Evolutionary conservation across 108 stramenopile genomes (phyloP), one percentile per base, ranked within the genome.

Genomic region (Pelagomonas calceolata): DNA sequence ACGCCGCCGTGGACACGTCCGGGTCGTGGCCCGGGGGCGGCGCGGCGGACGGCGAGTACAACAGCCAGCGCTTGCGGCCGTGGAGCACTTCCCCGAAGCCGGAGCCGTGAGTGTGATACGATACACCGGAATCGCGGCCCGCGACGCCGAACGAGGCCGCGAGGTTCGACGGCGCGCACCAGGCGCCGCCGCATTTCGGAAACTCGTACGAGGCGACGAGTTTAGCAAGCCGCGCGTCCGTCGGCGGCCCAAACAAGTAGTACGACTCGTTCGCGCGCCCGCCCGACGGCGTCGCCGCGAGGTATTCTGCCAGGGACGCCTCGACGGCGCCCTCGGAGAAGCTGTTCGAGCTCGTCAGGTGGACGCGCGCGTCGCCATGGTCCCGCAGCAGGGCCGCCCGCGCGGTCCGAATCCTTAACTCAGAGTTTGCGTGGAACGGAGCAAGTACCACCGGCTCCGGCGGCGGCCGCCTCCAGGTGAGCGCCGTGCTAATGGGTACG

Each of bases 1-100:
- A 73, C 26, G 0, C 9, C 34, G 0, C n/a, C 18, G 35, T 32
- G 5, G 72, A 14, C 32, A 4, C 29, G 33, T 63, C 64, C 5
- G 72, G 65, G 33, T 73, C 39, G 26, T 10, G 34, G 34, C 32
- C 36, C n/a, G 64, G 26, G 5, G 44, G 43, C 34, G 35, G 5
- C 17, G 21, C 51, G 21, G 3, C 51, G 33, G 32, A 45, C 30
- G 78, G 74, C 26, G 78, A 73, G 64, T 74, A 78, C 29, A 78
- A 73, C 26, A 75, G n/a, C 74, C 74, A 78, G 9, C 78, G 78
- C 43, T 78, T 78, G 3, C 68, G 67, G 37, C 78, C 78, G 37
- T 66, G 65, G 29, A 78, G 36, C 30, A 70, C 43, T 31, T 78
- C 73, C 14, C 60, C 29, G 72, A 78, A 78, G 29, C 78, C 78